Base-by-base conservation (phyloP, 177 flowering plant species). In the Vitis hybrid region DNA sequence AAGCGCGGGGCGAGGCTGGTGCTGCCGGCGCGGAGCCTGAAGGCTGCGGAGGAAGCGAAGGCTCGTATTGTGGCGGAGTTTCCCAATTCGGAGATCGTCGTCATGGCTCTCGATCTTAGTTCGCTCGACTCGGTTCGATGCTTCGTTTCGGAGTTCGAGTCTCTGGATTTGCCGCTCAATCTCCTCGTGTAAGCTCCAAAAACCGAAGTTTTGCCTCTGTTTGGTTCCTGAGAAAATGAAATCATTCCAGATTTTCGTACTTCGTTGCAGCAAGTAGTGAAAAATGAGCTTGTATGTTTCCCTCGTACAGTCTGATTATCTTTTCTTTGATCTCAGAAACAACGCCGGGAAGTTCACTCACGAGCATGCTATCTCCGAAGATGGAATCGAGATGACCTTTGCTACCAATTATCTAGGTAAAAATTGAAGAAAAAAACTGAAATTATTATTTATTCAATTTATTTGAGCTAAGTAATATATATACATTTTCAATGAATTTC, bases 311-410 rank as follows among this genome's bases (percentile, higher is more conserved):
- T 60, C 21, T 67, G 2, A 6, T 10, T 48, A 19, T 51, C 13
- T 7, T 17, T 32, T 51, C 30, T 52, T 15, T 54, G 3, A 19
- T 52, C 12, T 17, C 80, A 95, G 99, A 83, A 95, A 95, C 75
- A 96, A 96, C 74, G 99, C 99, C 5, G 99, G 99, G 2, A 93
- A 83, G 68, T 96, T 93, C 73, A 79, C 93, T 0, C 84, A 86
- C 70, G 79, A 86, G 51, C 88, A 87, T 57, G 94, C 80, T 7
- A 74, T 92, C 32, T 82, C 99, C 1, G 98, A 91, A 59, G 99
- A 93, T 30, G 98, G 97, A 67, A 75, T 93, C 15, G 99, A 96
- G 82, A 89, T 96, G 97, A 89, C 97, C 9, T 96, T 96, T 57
- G 98, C 98, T 1, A 96, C 99, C 6, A 96, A 96, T 76, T 91